A percentile compares a stretch with the other conserved stretches of the same genome.
Conservation (phyloP, 2,329 filamentous ascomycete genomes). For the Stenocarpella maydis region DNA sequence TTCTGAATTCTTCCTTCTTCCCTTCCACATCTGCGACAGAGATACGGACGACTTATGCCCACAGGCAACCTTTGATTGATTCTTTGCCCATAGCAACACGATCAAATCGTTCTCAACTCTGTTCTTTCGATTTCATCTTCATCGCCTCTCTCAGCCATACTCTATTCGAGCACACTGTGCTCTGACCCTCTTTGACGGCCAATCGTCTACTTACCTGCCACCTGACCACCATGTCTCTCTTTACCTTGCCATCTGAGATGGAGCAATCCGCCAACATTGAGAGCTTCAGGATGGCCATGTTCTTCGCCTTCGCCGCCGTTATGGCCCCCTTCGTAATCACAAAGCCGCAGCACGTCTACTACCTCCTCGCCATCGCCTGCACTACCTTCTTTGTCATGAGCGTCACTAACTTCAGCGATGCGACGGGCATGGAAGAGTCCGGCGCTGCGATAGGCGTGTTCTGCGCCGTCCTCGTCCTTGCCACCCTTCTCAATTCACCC, state of each 20-base stretch:
- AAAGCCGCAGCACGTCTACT: neutral
- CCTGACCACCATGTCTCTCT: no score
- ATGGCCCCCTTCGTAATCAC: conserved; percentile 12
- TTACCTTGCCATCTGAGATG: neutral
- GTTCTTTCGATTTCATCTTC: neutral
- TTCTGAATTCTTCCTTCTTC: neutral
- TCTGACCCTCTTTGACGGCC: neutral
- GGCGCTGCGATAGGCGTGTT: neutral
- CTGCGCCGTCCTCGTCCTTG: neutral
- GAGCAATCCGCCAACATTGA: neutral
- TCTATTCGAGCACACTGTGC: neutral
- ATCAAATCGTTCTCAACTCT: neutral
- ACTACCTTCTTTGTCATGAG: neutral
- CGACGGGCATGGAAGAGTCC: neutral
- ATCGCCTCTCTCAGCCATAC: neutral
- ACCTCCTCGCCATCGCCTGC: neutral
- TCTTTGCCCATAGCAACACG: neutral
- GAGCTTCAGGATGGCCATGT: neutral
- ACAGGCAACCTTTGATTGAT: neutral
- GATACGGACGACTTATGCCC: conserved; percentile 4
- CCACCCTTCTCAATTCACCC: neutral
- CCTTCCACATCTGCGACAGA: conserved; percentile 6
- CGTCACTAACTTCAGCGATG: neutral
- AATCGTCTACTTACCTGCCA: no score
- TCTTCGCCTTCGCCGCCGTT: neutral